phyloP scores from a whole-genome alignment of 2,329 filamentous ascomycete species.

The Diaporthe batatas region DNA sequence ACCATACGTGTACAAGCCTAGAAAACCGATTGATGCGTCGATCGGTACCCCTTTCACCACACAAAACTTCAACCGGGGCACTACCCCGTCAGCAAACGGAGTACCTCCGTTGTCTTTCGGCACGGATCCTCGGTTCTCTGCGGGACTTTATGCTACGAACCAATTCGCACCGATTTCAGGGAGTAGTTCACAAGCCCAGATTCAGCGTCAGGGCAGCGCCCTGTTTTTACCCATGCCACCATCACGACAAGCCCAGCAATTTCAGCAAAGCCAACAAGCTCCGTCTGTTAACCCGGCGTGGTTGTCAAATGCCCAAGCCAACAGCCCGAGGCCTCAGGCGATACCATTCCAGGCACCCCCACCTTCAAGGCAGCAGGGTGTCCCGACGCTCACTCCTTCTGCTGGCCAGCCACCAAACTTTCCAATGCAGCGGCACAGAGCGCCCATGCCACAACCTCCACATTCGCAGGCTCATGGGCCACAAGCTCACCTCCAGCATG shows the following conservation, averaged over 20 bases:
- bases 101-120: constrained; percentile 45
- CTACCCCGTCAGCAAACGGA: constrained; percentile 33
- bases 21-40: constrained; percentile 52
- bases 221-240: constrained; percentile 22
- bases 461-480: constrained; percentile 10
- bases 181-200: constrained; percentile 49
- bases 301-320: constrained; percentile 27
- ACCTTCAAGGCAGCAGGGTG: constrained; percentile 23
- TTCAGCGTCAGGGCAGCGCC: constrained; percentile 34
- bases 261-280: constrained; percentile 8
- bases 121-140: constrained; percentile 44
- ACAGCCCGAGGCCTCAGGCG: constrained; percentile 5
- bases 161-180: constrained; percentile 47
- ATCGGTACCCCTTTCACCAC: constrained; percentile 48
- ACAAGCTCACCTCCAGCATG: constrained; percentile 15
- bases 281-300: constrained; percentile 36
- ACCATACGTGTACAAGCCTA: constrained; percentile 68
- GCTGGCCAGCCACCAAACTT: constrained; percentile 10
- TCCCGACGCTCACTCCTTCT: neutral
- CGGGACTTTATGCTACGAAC: constrained; percentile 44
- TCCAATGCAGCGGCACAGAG: constrained; percentile 30
- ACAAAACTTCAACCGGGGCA: constrained; percentile 53
- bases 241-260: constrained; percentile 17
- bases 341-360: constrained; percentile 14
- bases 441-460: constrained; percentile 34